Percentiles rank a stretch among this genome's conserved stretches.
Evolutionary conservation across 257 asterid species (phyloP).

Genomic region (Ehretia macrophylla): DNA sequence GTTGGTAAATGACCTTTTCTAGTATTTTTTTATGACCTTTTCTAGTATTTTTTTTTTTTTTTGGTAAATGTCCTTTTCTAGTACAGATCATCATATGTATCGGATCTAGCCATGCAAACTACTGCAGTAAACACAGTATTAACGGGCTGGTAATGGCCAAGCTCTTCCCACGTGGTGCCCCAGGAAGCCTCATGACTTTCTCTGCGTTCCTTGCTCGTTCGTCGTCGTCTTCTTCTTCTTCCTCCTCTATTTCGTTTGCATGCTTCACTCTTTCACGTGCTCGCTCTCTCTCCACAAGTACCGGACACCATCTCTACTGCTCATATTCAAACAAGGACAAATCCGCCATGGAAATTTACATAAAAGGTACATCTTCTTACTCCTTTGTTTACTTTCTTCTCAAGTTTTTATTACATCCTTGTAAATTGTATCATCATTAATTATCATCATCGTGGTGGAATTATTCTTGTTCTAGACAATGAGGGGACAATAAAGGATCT

Average conservation of each 20-base stretch:
- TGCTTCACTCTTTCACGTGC: background rate
- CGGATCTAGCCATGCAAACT: no score
- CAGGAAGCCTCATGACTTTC: constrained; percentile 24
- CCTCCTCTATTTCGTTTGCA: constrained; percentile 4
- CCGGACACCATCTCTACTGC: background rate
- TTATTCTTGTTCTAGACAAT: constrained; percentile 24
- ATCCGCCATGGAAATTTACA: constrained; percentile 31
- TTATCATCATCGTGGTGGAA: no score
- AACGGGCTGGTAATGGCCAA: constrained; percentile 29
- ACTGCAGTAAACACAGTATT: no score
- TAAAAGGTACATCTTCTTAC: constrained; percentile 29
- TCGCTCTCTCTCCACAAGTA: background rate
- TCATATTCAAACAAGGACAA: background rate
- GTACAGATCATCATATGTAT: no score
- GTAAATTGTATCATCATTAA: no score
- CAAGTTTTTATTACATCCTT: no score
- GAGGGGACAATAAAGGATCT: constrained; percentile 31
- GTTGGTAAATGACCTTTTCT: no score
- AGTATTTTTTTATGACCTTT: no score
- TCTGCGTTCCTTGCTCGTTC: background rate
- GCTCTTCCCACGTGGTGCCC: constrained; percentile 42
- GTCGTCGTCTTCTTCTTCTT: background rate
- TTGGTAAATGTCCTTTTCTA: no score
- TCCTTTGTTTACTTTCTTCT: background rate
- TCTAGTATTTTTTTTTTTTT: no score